phyloP scores from a whole-genome alignment of 768 basidiomycete genomes.

The Sutorius australiensis region DNA sequence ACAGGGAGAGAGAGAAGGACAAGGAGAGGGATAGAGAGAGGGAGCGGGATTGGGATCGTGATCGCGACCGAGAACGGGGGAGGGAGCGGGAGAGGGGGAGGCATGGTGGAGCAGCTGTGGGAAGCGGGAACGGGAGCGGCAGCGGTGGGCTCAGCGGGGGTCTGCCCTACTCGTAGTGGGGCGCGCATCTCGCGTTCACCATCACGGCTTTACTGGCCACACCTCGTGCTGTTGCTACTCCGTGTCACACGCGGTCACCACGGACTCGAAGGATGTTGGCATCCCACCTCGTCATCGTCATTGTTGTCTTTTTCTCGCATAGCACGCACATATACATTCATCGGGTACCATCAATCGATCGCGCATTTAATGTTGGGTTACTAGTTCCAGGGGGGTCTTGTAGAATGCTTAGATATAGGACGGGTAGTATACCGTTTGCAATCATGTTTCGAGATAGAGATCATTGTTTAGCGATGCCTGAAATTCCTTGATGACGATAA shows the following conservation, averaged over 20 bases:
- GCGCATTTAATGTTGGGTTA: conserved; percentile 17
- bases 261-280: background rate
- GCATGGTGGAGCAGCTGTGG: conserved; percentile 8
- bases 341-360: conserved; percentile 15
- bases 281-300: conserved; percentile 4
- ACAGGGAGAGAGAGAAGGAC: conserved; percentile 17
- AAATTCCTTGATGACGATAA: no score
- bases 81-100: conserved; percentile 21
- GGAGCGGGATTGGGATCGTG: conserved; percentile 6
- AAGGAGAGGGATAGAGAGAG: conserved; percentile 16
- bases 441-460: background rate
- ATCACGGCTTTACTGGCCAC: no score
- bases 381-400: background rate
- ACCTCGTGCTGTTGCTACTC: background rate
- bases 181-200: background rate
- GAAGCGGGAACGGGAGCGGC: conserved; percentile 3
- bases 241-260: background rate
- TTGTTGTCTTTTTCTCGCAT: conserved; percentile 13
- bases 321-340: conserved; percentile 15
- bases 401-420: conserved; percentile 11
- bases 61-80: conserved; percentile 10
- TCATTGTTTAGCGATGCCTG: background rate
- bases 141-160: conserved; percentile 18
- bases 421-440: background rate
- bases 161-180: conserved; percentile 30